A percentile compares a stretch with the other conserved stretches of the same genome.
These are phyloP conservation scores for Hortaea werneckii DNA, from an alignment of 2,329 filamentous ascomycete species.

Conservation along the genomic window DNA sequence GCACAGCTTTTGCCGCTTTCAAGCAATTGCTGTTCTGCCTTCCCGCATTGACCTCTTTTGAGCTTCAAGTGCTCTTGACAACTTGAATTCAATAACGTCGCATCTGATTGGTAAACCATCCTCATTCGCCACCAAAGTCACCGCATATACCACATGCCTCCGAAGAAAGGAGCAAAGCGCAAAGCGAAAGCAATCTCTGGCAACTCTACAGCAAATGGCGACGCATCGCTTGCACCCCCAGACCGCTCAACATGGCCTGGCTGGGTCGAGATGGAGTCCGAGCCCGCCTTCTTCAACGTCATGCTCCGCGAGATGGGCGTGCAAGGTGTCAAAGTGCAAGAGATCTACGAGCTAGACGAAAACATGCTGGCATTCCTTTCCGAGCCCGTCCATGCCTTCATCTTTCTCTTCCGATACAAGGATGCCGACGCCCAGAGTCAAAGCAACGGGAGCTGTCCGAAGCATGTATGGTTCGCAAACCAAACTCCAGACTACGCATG, in stretches of 20 bases:
- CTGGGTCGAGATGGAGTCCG: slow-evolving; percentile 80
- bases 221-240: slow-evolving; percentile 18
- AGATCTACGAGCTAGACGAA: slow-evolving; percentile 65
- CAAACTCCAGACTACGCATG: slow-evolving; percentile 81
- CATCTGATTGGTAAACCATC: not conserved
- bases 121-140: not conserved
- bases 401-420: slow-evolving; percentile 71
- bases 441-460: slow-evolving; percentile 44
- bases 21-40: too few species aligned
- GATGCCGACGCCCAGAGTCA: slow-evolving; percentile 43
- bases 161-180: slow-evolving; percentile 15
- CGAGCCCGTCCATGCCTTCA: slow-evolving; percentile 69
- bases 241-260: slow-evolving; percentile 57
- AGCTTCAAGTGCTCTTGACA: too few species aligned
- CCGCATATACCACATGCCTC: slow-evolving; percentile 10
- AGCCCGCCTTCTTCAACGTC: slow-evolving; percentile 77
- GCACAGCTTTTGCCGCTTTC: too few species aligned
- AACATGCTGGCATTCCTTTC: slow-evolving; percentile 52
- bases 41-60: too few species aligned
- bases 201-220: slow-evolving; percentile 36
- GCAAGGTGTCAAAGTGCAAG: slow-evolving; percentile 59
- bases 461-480: slow-evolving; percentile 87
- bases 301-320: slow-evolving; percentile 75
- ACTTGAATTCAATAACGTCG: too few species aligned
- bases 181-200: slow-evolving; percentile 10